Conservation (phyloP, 2,329 filamentous ascomycete species). For the Monosporascus sp. region DNA sequence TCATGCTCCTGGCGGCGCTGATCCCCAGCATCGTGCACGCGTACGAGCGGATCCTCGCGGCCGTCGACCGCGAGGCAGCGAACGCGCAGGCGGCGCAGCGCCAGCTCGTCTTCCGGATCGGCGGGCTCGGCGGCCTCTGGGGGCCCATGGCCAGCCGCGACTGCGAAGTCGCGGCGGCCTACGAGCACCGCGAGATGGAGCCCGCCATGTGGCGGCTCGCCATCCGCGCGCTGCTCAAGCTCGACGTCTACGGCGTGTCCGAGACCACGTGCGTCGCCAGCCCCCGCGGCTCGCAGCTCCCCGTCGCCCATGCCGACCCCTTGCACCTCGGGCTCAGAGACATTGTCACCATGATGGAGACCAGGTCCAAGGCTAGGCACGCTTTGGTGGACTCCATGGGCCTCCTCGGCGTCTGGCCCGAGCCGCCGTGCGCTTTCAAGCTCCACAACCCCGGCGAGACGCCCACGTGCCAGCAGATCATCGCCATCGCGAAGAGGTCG, state of each 20-base stretch:
- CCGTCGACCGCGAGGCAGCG: conserved; percentile 48
- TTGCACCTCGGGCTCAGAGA: conserved; percentile 48
- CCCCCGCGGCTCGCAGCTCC: not conserved
- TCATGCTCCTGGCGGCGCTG: conserved; percentile 53
- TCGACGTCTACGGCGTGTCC: conserved; percentile 52
- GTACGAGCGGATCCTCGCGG: conserved; percentile 48
- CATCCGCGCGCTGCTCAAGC: conserved; percentile 47
- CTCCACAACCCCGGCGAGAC: conserved; percentile 28
- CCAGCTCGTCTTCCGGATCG: conserved; percentile 39
- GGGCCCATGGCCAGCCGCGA: conserved; percentile 20
- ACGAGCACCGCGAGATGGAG: conserved; percentile 40
- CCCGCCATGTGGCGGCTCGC: conserved; percentile 49
- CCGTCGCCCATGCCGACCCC: conserved; percentile 4
- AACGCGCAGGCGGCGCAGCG: conserved; percentile 36
- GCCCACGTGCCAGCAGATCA: conserved; percentile 44
- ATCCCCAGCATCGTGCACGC: conserved; percentile 53
- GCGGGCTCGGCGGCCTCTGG: conserved; percentile 45
- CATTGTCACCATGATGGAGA: conserved; percentile 48
- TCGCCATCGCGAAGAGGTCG: conserved; percentile 48
- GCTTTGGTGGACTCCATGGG: conserved; percentile 41
- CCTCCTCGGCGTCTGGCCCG: conserved; percentile 30
- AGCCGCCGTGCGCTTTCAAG: conserved; percentile 17
- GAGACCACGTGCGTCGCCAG: conserved; percentile 8
- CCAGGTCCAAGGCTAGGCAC: conserved; percentile 43
- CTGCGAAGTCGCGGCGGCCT: conserved; percentile 24